Conservation (phyloP, 495 filamentous ascomycete genomes). For the Penicillium fimorum region DNA sequence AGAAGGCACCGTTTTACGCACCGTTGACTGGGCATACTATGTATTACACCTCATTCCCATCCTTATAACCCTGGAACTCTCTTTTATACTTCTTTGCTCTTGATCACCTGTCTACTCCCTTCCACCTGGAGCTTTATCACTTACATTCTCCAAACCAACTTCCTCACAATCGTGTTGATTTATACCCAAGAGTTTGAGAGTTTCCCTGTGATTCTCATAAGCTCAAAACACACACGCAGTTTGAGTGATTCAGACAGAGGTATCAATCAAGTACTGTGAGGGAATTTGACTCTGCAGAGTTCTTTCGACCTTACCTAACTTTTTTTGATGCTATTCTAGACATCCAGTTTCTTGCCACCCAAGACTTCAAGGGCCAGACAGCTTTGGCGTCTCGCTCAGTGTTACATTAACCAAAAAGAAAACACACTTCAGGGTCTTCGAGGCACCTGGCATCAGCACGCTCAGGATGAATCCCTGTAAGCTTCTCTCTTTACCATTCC, state of each 20-base stretch:
- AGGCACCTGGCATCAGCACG: conserved; percentile 22
- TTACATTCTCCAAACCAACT: neutral
- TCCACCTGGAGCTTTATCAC: neutral
- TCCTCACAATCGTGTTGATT: neutral
- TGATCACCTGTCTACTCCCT: neutral
- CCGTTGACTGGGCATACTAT: neutral
- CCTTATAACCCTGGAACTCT: conserved; percentile 2
- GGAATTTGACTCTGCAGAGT: neutral
- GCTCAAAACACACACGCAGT: neutral
- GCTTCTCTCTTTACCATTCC: conserved; percentile 12
- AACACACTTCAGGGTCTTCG: conserved; percentile 22
- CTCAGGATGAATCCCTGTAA: conserved; percentile 33
- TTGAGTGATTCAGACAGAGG: neutral
- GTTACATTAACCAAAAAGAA: conserved; percentile 15
- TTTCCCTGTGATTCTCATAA: neutral
- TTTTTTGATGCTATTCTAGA: conserved; percentile 15
- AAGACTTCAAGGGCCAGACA: conserved; percentile 19
- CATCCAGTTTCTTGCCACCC: conserved; percentile 12
- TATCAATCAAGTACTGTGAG: conserved; percentile 14
- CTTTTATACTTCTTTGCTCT: neutral
- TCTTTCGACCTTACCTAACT: conserved; percentile 19
- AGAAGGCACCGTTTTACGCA: neutral
- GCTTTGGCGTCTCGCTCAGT: conserved; percentile 21
- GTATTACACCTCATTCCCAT: neutral
- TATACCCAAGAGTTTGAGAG: neutral